These are phyloP conservation scores for Lentinula sp. DNA, from an alignment of 768 basidiomycete genomes.

Conservation along the genomic window DNA sequence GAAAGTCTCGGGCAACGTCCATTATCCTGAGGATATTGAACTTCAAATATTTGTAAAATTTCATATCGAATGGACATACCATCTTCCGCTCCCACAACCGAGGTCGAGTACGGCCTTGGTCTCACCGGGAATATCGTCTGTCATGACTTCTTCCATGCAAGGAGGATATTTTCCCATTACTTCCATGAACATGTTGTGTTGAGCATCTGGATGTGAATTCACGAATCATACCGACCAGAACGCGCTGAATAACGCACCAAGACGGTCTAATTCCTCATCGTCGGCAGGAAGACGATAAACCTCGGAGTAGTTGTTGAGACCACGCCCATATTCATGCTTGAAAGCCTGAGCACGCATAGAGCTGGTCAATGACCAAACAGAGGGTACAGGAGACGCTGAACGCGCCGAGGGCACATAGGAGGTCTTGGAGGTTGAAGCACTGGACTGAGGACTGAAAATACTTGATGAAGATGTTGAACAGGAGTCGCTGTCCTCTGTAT, in stretches of 20 bases:
- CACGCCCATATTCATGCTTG: conserved; percentile 62
- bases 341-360: conserved; percentile 54
- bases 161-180: conserved; percentile 66
- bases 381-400: conserved; percentile 60
- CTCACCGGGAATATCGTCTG: conserved; percentile 49
- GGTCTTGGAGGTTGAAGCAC: conserved; percentile 42
- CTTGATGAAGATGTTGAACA: conserved; percentile 37
- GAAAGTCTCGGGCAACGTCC: conserved; percentile 68
- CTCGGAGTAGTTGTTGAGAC: conserved; percentile 72
- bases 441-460: conserved; percentile 27
- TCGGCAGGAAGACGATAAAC: conserved; percentile 77
- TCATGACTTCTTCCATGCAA: conserved; percentile 51
- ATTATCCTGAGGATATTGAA: conserved; percentile 51
- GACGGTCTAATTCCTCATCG: conserved; percentile 65
- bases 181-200: conserved; percentile 59
- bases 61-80: conserved; percentile 33
- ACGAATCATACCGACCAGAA: not conserved
- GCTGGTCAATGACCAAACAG: conserved; percentile 63
- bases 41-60: not conserved
- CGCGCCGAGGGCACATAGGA: conserved; percentile 57
- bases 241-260: conserved; percentile 37
- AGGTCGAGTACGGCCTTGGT: conserved; percentile 65
- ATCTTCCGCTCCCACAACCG: conserved; percentile 75
- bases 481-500: conserved; percentile 38
- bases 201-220: conserved; percentile 42